Percentiles rank a stretch among this genome's conserved stretches.
Conservation (phyloP, 345 rosid species). For the Salix caprea region DNA sequence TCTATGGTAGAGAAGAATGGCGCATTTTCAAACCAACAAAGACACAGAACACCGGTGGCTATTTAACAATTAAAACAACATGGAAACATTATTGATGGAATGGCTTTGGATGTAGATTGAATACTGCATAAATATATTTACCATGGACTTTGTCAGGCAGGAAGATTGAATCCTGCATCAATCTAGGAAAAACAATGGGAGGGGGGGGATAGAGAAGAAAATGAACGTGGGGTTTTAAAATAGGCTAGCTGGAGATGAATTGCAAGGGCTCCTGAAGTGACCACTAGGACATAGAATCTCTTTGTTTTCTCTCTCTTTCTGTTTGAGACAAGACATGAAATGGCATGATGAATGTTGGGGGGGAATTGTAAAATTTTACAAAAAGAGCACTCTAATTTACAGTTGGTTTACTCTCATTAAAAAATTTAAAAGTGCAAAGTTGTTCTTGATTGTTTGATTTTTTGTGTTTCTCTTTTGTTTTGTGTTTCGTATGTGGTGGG, state of each 20-base stretch:
- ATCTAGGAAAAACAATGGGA: neutral
- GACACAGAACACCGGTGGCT: neutral
- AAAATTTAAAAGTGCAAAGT: neutral
- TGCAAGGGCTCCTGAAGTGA: conserved; percentile 37
- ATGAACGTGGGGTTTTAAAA: neutral
- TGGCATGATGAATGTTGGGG: conserved; percentile 16
- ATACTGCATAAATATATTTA: neutral
- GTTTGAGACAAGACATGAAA: conserved; percentile 16
- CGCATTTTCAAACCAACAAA: neutral
- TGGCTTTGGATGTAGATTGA: neutral
- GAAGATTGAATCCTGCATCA: neutral
- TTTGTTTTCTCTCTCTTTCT: conserved; percentile 21
- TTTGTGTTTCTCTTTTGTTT: conserved; percentile 1
- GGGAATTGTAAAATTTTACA: neutral
- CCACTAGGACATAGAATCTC: conserved; percentile 13
- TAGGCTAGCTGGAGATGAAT: conserved; percentile 22
- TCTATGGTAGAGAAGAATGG: neutral
- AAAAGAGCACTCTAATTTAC: conserved; percentile 3
- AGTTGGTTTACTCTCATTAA: conserved; percentile 5
- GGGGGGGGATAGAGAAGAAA: neutral
- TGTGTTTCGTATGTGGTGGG: conserved; percentile 16
- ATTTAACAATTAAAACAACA: neutral
- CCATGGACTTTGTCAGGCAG: neutral
- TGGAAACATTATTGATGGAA: neutral
- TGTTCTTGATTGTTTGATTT: conserved; percentile 4